A percentile compares a stretch with the other conserved stretches of the same genome.
Conservation (phyloP, 805 yeast genomes). For the Cyberlindnera mrakii region DNA sequence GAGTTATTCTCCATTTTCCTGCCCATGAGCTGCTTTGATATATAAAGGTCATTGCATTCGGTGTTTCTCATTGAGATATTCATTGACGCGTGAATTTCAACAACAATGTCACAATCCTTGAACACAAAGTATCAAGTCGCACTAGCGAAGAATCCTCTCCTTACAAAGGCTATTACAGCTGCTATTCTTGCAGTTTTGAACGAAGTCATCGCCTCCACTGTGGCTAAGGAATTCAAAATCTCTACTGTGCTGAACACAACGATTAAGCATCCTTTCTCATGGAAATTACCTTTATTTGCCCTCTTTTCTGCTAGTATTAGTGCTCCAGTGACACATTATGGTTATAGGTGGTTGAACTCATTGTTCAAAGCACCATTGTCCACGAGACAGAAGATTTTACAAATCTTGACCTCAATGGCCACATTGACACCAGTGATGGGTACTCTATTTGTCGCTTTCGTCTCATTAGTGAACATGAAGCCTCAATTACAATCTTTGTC, state of each 20-base stretch:
- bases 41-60: too few species aligned
- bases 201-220: slow-evolving; percentile 47
- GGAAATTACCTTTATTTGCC: slow-evolving; percentile 47
- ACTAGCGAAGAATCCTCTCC: slow-evolving; percentile 43
- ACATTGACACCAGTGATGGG: slow-evolving; percentile 52
- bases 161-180: slow-evolving; percentile 54
- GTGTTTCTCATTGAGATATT: not conserved
- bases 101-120: slow-evolving; percentile 7
- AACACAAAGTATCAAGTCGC: slow-evolving; percentile 29
- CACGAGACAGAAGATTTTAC: slow-evolving; percentile 35
- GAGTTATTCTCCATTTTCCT: too few species aligned
- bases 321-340: slow-evolving; percentile 54
- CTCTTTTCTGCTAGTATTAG: slow-evolving; percentile 47
- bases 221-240: slow-evolving; percentile 40
- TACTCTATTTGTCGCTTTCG: slow-evolving; percentile 44
- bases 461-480: slow-evolving; percentile 40
- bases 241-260: slow-evolving; percentile 12
- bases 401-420: slow-evolving; percentile 43
- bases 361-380: slow-evolving; percentile 39
- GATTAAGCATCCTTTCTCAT: slow-evolving; percentile 20
- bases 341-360: slow-evolving; percentile 40
- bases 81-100: not conserved
- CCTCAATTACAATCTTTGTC: slow-evolving; percentile 12
- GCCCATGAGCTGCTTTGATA: too few species aligned
- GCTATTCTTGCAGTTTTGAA: slow-evolving; percentile 50